These are phyloP conservation scores for Cadophora luteo-olivacea DNA, from an alignment of 2,329 filamentous ascomycete species.

Conservation along the genomic window DNA sequence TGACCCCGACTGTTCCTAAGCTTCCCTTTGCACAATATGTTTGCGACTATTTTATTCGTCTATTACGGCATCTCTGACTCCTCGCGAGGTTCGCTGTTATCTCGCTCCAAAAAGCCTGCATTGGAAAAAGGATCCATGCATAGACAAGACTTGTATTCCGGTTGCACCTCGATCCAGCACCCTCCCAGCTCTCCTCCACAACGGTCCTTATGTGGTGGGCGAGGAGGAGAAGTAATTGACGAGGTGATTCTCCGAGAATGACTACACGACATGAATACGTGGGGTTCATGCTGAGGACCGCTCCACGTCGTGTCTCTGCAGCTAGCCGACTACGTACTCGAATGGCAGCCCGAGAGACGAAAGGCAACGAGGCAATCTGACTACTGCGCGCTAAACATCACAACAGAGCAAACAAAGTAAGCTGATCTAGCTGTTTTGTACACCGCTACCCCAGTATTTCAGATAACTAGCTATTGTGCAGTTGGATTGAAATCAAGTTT, in stretches of 20 bases:
- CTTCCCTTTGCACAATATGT: background rate
- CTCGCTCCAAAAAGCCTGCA: background rate
- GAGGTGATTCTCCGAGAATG: background rate
- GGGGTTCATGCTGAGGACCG: background rate
- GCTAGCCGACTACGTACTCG: background rate
- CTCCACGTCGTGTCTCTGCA: background rate
- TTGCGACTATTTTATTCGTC: background rate
- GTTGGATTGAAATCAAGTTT: no score
- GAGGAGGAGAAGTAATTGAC: background rate
- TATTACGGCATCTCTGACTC: background rate
- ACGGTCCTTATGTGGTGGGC: background rate
- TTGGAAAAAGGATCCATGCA: background rate
- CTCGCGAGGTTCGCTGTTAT: no score
- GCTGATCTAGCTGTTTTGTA: background rate
- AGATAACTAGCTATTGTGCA: no score
- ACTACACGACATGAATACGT: background rate
- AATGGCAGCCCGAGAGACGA: background rate
- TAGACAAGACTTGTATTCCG: background rate
- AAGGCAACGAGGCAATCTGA: constrained; percentile 14
- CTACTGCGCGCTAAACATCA: background rate
- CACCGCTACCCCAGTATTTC: constrained; percentile 12
- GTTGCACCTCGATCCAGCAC: constrained; percentile 12
- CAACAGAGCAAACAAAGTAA: background rate
- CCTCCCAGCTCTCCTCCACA: background rate
- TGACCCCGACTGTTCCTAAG: background rate